phyloP scores from a whole-genome alignment of 495 filamentous ascomycete species.

The Penicillium cosmopolitanum region DNA sequence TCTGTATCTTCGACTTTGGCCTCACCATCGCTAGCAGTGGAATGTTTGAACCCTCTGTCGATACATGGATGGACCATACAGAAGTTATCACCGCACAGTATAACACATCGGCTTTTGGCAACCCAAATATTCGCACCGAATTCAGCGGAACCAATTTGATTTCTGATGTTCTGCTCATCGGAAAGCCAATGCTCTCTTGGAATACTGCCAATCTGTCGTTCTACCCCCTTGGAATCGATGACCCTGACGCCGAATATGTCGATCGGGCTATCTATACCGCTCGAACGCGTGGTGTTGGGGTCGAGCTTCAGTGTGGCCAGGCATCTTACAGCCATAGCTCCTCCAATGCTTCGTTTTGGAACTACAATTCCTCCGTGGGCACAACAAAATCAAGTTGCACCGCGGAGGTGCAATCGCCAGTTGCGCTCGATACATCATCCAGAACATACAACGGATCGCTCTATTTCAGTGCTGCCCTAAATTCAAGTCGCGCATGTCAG shows the following conservation, averaged over 20 bases:
- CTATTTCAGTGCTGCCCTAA: background rate
- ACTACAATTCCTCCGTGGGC: background rate
- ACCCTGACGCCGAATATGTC: background rate
- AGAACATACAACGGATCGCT: conserved; percentile 4
- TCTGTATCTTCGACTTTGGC: conserved; percentile 19
- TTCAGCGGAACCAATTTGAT: conserved; percentile 20
- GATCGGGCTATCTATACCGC: conserved; percentile 14
- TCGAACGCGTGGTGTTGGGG: conserved; percentile 23
- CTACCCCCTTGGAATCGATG: conserved; percentile 15
- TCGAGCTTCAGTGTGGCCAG: conserved; percentile 15
- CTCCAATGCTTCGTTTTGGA: conserved; percentile 10
- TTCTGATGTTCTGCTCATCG: conserved; percentile 1
- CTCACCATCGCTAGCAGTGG: conserved; percentile 27
- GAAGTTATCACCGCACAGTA: conserved; percentile 10
- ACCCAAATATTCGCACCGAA: conserved; percentile 4
- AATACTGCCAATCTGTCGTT: conserved; percentile 14
- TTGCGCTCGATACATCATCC: background rate
- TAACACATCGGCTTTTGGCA: conserved; percentile 15
- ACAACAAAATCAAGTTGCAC: conserved; percentile 8
- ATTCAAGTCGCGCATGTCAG: conserved; percentile 1
- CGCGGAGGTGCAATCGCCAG: background rate
- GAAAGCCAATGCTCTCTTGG: conserved; percentile 17
- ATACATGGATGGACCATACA: conserved; percentile 7
- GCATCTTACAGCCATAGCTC: conserved; percentile 1
- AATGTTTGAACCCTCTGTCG: conserved; percentile 25